Evolutionary conservation across 2,329 filamentous ascomycete species (phyloP).

Genomic region (Ophiosphaerella korrae): DNA sequence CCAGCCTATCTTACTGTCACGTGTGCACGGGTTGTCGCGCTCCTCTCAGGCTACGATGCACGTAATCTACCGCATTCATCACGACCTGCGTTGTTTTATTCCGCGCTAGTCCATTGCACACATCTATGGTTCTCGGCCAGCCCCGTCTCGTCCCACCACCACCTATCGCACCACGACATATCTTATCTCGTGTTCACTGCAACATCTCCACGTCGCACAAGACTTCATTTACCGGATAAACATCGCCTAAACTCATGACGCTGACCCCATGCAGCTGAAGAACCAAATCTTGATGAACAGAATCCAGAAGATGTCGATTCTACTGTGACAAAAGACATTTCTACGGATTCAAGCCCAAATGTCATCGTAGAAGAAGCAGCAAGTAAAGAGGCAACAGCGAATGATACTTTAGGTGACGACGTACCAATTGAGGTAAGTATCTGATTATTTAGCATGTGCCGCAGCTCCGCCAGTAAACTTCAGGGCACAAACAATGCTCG

Average conservation of each 20-base stretch:
- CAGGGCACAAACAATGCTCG: no score
- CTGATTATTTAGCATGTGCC: no score
- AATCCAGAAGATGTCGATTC: conserved; percentile 5
- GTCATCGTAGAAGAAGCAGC: conserved; percentile 10
- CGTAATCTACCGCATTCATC: conserved; percentile 28
- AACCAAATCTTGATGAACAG: conserved; percentile 1
- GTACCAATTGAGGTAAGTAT: no score
- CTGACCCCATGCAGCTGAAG: conserved; percentile 14
- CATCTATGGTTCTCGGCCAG: conserved; percentile 15
- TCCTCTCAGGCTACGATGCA: conserved; percentile 34
- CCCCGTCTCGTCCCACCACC: conserved; percentile 10
- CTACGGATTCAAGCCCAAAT: conserved; percentile 9
- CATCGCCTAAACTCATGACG: neutral
- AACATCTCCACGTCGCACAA: neutral
- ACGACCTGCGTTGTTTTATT: conserved; percentile 26
- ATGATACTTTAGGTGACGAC: neutral
- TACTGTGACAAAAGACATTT: conserved; percentile 10
- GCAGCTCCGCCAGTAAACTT: no score
- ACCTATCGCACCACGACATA: conserved; percentile 3
- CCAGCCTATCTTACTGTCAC: conserved; percentile 34
- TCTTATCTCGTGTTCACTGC: neutral
- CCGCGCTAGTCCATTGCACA: conserved; percentile 19
- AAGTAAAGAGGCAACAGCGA: conserved; percentile 4
- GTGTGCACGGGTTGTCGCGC: conserved; percentile 23
- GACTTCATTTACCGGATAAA: neutral